These are phyloP conservation scores for Hordeum marinum DNA, from an alignment of 176 grass and related monocot genomes.

Conservation along the genomic window DNA sequence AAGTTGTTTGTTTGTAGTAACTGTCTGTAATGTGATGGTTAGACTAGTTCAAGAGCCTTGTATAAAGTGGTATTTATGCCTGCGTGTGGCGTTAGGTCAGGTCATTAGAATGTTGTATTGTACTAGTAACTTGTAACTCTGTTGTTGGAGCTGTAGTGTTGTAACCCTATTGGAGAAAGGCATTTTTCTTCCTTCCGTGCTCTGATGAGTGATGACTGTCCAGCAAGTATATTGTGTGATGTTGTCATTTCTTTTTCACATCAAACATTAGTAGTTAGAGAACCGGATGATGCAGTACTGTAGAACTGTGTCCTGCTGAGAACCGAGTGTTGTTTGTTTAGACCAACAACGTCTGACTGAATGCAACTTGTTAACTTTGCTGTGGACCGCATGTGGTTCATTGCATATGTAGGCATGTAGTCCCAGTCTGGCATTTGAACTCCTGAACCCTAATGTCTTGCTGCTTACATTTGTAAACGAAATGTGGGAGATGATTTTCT, in stretches of 20 bases:
- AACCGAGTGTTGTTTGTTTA: neutral
- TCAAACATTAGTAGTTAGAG: neutral
- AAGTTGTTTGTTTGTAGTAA: conserved; percentile 19
- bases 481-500: neutral
- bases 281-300: neutral
- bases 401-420: neutral
- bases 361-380: neutral
- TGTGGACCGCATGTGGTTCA: neutral
- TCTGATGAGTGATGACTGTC: neutral
- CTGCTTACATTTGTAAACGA: neutral
- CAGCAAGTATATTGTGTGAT: neutral
- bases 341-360: neutral
- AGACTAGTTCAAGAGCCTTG: conserved; percentile 25
- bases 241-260: neutral
- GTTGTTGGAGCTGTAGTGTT: conserved; percentile 29
- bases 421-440: neutral
- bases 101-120: conserved; percentile 25
- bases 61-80: conserved; percentile 26
- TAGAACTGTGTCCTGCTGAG: neutral
- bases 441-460: neutral
- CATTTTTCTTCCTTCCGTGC: neutral
- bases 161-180: neutral
- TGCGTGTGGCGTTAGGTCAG: neutral
- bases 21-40: conserved; percentile 27
- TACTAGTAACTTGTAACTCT: conserved; percentile 14